Evolutionary conservation across 2,329 filamentous ascomycete species (phyloP).

Genomic region (Trichoderma citrinoviride): DNA sequence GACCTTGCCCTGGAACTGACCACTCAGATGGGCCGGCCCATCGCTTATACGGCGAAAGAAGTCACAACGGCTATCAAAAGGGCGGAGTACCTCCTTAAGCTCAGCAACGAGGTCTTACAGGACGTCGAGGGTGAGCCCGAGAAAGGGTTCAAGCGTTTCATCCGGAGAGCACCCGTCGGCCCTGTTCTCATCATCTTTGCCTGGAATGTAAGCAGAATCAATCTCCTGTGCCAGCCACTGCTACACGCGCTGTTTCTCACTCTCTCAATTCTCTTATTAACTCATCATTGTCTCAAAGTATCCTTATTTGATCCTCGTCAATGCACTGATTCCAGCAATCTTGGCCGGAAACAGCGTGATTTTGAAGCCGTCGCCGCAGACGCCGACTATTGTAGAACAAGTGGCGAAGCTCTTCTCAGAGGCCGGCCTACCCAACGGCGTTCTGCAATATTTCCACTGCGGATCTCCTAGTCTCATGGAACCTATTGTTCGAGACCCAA

Average conservation of each 20-base stretch:
- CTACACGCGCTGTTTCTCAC: background rate
- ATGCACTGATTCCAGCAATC: constrained; percentile 88
- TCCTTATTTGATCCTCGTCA: constrained; percentile 89
- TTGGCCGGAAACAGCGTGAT: constrained; percentile 89
- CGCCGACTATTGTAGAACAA: constrained; percentile 86
- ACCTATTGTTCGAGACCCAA: constrained; percentile 71
- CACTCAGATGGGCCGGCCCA: constrained; percentile 92
- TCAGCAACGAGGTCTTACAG: constrained; percentile 73
- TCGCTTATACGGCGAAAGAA: constrained; percentile 81
- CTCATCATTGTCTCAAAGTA: constrained; percentile 56
- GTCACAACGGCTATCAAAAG: constrained; percentile 81
- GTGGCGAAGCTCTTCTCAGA: constrained; percentile 72
- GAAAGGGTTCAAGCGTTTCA: constrained; percentile 85
- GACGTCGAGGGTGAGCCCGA: constrained; percentile 81
- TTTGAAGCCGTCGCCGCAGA: constrained; percentile 92
- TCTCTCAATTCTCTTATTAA: background rate
- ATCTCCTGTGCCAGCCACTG: constrained; percentile 1
- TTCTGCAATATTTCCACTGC: constrained; percentile 90
- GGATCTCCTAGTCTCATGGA: constrained; percentile 76
- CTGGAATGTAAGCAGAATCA: constrained; percentile 75
- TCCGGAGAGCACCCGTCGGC: constrained; percentile 83
- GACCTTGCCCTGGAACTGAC: constrained; percentile 81
- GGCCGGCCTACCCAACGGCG: constrained; percentile 77
- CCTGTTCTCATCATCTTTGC: constrained; percentile 88
- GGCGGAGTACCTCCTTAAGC: constrained; percentile 80